phyloP scores from a whole-genome alignment of 2,329 filamentous ascomycete genomes.

The Tolypocladium nubicola region DNA sequence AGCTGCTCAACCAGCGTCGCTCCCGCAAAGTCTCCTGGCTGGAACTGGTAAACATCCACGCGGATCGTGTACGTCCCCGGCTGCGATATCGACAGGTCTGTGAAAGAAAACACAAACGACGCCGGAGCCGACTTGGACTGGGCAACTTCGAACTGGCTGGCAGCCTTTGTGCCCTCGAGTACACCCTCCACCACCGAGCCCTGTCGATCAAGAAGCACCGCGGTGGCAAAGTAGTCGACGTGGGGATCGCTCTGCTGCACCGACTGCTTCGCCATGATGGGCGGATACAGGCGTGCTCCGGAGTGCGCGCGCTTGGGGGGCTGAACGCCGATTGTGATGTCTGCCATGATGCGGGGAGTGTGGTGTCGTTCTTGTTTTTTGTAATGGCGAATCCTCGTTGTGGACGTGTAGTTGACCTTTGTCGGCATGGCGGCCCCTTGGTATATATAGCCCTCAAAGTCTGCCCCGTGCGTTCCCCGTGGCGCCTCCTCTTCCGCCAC shows the following conservation, averaged over 20 bases:
- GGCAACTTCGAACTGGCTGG: slow-evolving; percentile 8
- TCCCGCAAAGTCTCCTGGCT: slow-evolving; percentile 3
- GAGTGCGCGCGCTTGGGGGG: slow-evolving; percentile 11
- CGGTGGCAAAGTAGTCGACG: slow-evolving; percentile 16
- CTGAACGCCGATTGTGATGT: slow-evolving; percentile 11
- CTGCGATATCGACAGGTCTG: slow-evolving; percentile 11
- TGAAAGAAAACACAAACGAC: slow-evolving; percentile 14
- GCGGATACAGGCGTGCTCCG: slow-evolving; percentile 10
- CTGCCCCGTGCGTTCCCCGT: not conserved
- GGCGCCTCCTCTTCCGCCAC: not conserved
- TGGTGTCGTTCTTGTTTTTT: not conserved
- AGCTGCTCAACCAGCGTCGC: slow-evolving; percentile 8
- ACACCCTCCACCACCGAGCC: slow-evolving; percentile 9
- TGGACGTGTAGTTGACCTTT: not conserved
- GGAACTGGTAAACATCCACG: slow-evolving; percentile 16
- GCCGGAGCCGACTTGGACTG: slow-evolving; percentile 1
- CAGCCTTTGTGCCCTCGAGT: slow-evolving; percentile 9
- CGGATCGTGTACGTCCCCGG: slow-evolving; percentile 15
- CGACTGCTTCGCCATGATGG: slow-evolving; percentile 10
- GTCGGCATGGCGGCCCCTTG: slow-evolving; percentile 1
- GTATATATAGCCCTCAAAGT: slow-evolving; percentile 1
- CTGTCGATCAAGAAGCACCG: slow-evolving; percentile 9
- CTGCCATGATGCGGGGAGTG: slow-evolving; percentile 4
- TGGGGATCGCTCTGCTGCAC: not conserved
- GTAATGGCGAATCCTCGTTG: not conserved